Conservation (phyloP, 768 basidiomycete species). For the Suillus bovinus region DNA sequence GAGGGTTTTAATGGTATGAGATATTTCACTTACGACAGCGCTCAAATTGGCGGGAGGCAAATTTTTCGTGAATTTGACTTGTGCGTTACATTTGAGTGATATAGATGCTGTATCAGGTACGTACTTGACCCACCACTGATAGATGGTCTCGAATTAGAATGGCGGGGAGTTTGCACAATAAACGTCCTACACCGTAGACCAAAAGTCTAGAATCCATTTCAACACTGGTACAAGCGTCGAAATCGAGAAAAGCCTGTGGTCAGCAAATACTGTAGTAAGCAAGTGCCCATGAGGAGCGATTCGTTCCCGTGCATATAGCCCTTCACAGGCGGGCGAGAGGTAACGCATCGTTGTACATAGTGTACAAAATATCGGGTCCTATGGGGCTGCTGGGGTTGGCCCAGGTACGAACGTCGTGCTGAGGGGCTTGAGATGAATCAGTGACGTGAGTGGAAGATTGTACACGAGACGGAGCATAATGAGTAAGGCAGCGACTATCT, state of each 20-base stretch:
- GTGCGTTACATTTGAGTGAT: not conserved
- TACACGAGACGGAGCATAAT: constrained; percentile 20
- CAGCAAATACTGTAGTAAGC: not conserved
- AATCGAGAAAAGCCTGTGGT: not conserved
- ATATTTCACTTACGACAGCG: not conserved
- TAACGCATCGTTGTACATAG: constrained; percentile 47
- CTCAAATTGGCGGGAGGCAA: not conserved
- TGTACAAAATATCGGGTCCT: constrained; percentile 40
- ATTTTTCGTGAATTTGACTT: not conserved
- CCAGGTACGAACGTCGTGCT: constrained; percentile 15
- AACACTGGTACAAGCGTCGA: not conserved
- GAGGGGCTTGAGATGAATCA: constrained; percentile 8
- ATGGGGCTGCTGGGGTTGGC: constrained; percentile 12
- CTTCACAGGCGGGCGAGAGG: constrained; percentile 16
- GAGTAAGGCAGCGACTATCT: too few species aligned
- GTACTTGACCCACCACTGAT: not conserved
- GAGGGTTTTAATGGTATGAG: not conserved
- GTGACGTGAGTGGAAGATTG: constrained; percentile 34
- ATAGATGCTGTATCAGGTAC: not conserved
- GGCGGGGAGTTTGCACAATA: not conserved
- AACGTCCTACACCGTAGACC: not conserved
- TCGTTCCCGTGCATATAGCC: constrained; percentile 29
- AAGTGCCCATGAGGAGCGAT: constrained; percentile 35
- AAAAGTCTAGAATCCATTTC: not conserved
- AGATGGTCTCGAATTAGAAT: not conserved